A percentile compares a stretch with the other conserved stretches of the same genome.
These are phyloP conservation scores for Solanum virginianum DNA, from an alignment of 257 asterid genomes.

Conservation along the genomic window DNA sequence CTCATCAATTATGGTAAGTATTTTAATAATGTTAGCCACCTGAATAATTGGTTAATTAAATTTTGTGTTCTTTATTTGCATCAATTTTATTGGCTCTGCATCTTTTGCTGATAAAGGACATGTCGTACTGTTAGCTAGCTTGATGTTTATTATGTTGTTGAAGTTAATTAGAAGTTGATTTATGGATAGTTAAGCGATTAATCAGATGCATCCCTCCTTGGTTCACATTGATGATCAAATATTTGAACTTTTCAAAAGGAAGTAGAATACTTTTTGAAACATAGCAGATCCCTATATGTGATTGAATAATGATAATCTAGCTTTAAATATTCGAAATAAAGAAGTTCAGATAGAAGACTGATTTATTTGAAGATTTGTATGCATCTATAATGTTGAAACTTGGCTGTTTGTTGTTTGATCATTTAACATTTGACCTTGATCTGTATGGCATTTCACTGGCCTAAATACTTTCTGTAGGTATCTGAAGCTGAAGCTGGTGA, in stretches of 20 bases:
- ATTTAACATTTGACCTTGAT: neutral
- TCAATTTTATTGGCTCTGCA: neutral
- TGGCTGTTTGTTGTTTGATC: neutral
- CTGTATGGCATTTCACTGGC: neutral
- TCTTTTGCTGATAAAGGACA: neutral
- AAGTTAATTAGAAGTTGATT: neutral
- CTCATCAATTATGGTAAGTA: conserved; percentile 13
- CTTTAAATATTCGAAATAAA: too few relatives aligned
- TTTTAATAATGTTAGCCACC: neutral
- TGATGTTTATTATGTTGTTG: neutral
- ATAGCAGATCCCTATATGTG: neutral
- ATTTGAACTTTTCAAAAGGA: neutral
- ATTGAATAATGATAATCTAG: too few relatives aligned
- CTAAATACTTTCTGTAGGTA: conserved; percentile 12
- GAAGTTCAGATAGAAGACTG: too few relatives aligned
- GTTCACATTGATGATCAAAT: neutral
- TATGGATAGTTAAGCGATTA: neutral
- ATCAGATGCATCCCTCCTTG: neutral
- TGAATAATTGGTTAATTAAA: neutral
- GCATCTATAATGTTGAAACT: neutral
- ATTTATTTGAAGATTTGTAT: neutral
- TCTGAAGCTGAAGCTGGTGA: conserved; percentile 15
- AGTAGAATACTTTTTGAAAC: neutral
- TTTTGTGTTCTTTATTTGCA: neutral
- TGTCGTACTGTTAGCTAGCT: neutral